A percentile compares a stretch with the other conserved stretches of the same genome.
Evolutionary conservation across 805 yeast genomes (phyloP).

Genomic region (Starmerella apicola): DNA sequence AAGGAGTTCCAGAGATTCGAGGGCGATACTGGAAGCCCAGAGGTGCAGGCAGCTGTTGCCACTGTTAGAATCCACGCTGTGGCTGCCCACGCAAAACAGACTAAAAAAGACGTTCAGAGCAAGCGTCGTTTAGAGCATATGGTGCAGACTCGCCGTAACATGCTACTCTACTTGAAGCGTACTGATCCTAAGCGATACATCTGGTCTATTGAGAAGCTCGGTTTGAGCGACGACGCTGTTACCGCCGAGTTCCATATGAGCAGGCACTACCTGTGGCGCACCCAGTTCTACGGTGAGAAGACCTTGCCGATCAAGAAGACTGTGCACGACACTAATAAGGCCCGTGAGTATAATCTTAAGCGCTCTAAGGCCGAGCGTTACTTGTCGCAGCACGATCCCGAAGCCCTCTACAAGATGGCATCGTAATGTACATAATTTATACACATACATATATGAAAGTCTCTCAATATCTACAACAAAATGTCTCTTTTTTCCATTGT

Average conservation of each 20-base stretch:
- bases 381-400: constrained; percentile 22
- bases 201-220: constrained; percentile 76
- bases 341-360: constrained; percentile 18
- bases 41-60: constrained; percentile 86
- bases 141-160: constrained; percentile 80
- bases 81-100: constrained; percentile 57
- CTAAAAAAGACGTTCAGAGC: constrained; percentile 61
- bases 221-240: constrained; percentile 69
- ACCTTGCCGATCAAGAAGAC: constrained; percentile 27
- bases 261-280: constrained; percentile 26
- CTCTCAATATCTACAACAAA: background rate
- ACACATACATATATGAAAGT: background rate
- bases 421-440: constrained; percentile 1
- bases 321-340: constrained; percentile 20
- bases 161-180: constrained; percentile 68
- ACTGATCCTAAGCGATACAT: constrained; percentile 71
- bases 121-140: constrained; percentile 63
- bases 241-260: constrained; percentile 51
- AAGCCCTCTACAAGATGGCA: constrained; percentile 11
- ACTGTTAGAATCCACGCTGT: constrained; percentile 70
- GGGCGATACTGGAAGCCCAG: constrained; percentile 91
- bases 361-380: constrained; percentile 21
- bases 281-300: constrained; percentile 29
- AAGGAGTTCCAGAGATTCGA: constrained; percentile 69
- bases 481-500: background rate